These are phyloP conservation scores for Sparassis latifolia DNA, from an alignment of 1,284 basidiomycete species.

Conservation along the genomic window DNA sequence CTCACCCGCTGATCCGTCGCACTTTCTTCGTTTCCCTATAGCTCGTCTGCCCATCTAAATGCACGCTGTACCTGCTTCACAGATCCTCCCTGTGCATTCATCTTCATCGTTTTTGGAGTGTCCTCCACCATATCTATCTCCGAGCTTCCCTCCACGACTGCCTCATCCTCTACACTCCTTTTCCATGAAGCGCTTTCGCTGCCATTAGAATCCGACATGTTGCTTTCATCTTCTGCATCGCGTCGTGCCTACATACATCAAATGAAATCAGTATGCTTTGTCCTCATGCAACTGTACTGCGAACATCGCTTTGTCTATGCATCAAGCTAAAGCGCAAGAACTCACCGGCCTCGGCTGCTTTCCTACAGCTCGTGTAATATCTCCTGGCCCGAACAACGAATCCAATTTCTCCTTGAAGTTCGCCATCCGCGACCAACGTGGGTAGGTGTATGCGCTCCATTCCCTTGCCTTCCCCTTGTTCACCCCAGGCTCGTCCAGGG, in stretches of 20 bases:
- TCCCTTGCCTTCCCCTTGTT: slow-evolving; percentile 5
- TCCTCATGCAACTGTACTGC: slow-evolving; percentile 1
- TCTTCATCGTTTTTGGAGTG: neutral
- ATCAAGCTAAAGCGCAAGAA: neutral
- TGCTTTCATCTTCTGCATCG: neutral
- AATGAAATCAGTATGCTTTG: neutral
- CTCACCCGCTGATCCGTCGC: too few species aligned
- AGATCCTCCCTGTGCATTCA: neutral
- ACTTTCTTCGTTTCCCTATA: too few species aligned
- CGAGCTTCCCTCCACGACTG: neutral
- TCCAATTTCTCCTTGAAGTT: slow-evolving; percentile 19
- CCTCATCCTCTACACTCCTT: slow-evolving; percentile 3
- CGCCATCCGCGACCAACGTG: slow-evolving; percentile 17
- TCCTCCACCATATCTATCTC: neutral
- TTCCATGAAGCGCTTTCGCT: neutral
- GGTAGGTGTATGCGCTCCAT: slow-evolving; percentile 9
- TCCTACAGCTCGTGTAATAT: slow-evolving; percentile 15
- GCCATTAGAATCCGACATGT: neutral
- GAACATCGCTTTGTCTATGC: too few species aligned
- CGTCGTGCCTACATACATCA: neutral
- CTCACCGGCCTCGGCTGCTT: slow-evolving; percentile 14
- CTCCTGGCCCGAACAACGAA: slow-evolving; percentile 15
- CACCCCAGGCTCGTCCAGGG: neutral
- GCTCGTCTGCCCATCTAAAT: too few species aligned
- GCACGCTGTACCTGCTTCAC: neutral